Percentiles rank a stretch among this genome's conserved stretches.
Conservation (phyloP, 1,139 yeast species). For the Nakaseomyces sp. region DNA sequence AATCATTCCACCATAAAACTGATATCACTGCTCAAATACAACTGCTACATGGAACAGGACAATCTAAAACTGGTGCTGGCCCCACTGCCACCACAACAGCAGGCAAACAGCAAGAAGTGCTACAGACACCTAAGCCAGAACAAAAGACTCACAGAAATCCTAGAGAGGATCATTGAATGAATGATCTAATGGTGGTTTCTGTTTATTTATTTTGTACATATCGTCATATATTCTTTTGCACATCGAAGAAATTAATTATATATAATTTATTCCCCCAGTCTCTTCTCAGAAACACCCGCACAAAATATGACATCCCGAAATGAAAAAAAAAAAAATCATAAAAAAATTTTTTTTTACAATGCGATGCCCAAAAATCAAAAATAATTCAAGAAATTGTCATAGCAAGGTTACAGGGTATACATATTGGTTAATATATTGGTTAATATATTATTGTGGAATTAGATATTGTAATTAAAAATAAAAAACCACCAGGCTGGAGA, state of each 20-base stretch:
- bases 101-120: slow-evolving; percentile 2
- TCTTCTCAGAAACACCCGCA: slow-evolving; percentile 3
- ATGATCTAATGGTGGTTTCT: background rate
- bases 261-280: background rate
- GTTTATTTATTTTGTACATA: background rate
- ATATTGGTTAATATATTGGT: no score
- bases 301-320: no score
- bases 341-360: background rate
- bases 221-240: background rate
- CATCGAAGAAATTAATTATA: no score
- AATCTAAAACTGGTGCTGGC: background rate
- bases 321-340: no score
- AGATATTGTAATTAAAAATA: no score
- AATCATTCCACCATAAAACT: slow-evolving; percentile 1
- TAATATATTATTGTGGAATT: no score
- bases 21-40: slow-evolving; percentile 3
- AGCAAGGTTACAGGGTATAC: no score
- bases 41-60: slow-evolving; percentile 4
- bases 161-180: background rate
- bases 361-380: background rate
- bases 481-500: no score
- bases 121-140: slow-evolving; percentile 4
- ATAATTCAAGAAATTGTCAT: no score
- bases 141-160: background rate
- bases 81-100: background rate